Evolutionary conservation across 169 alveolate species (phyloP).

Genomic region (Amoebophrya sp.): DNA sequence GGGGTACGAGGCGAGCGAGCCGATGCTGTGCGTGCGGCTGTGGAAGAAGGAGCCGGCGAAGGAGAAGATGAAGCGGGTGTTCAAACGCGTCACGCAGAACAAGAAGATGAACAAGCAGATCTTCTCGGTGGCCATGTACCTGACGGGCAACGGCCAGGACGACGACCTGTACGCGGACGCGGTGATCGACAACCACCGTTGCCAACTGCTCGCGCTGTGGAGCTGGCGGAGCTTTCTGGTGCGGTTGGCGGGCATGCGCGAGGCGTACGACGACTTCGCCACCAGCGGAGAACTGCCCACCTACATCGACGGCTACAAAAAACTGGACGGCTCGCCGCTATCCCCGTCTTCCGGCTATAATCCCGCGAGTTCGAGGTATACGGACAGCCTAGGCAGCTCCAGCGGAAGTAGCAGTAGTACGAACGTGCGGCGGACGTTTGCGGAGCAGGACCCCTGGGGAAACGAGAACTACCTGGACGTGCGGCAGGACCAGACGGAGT

Average conservation of each 20-base stretch:
- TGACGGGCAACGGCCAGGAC: neutral
- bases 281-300: no score
- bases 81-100: neutral
- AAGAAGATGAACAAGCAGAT: neutral
- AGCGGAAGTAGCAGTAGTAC: no score
- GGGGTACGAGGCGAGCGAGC: neutral
- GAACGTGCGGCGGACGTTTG: no score
- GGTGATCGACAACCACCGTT: neutral
- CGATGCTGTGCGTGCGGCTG: neutral
- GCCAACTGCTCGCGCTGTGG: neutral
- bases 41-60: constrained; percentile 15
- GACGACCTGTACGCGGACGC: neutral
- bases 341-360: no score
- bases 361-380: no score
- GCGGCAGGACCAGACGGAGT: no score
- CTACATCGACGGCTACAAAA: no score
- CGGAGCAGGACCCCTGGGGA: no score
- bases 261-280: neutral
- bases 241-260: neutral
- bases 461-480: neutral
- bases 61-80: neutral
- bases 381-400: no score
- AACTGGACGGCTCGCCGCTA: no score
- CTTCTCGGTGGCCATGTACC: neutral
- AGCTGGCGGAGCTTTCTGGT: neutral